Conservation (phyloP, 441 rosid species). For the Pelargonium fulgidum region DNA sequence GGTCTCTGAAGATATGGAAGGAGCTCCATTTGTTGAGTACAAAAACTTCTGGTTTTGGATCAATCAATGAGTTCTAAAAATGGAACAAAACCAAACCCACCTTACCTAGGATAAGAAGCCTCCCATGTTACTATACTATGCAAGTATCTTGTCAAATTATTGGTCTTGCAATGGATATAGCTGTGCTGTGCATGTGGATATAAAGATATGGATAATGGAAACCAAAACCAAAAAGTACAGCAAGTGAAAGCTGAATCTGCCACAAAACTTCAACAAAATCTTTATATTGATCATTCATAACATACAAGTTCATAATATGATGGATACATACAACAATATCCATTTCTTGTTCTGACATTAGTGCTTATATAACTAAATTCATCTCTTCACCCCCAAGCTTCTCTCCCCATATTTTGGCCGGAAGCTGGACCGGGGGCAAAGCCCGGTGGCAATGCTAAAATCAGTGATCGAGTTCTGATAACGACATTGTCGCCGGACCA, state of each 20-base stretch:
- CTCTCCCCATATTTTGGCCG: background rate
- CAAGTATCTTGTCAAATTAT: background rate
- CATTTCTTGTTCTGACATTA: too few relatives aligned
- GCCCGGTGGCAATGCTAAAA: too few relatives aligned
- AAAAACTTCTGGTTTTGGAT: background rate
- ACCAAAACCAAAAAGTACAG: background rate
- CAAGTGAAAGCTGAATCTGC: too few relatives aligned
- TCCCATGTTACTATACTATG: background rate
- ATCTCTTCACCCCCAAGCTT: background rate
- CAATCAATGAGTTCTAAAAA: background rate
- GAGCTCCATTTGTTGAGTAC: background rate
- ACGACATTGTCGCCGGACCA: too few relatives aligned
- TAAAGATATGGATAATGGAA: too few relatives aligned
- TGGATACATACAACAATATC: too few relatives aligned
- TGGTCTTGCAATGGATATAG: background rate
- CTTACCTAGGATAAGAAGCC: background rate
- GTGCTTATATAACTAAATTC: too few relatives aligned
- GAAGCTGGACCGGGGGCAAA: background rate
- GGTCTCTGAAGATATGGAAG: too few relatives aligned
- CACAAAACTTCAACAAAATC: background rate
- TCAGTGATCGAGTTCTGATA: too few relatives aligned
- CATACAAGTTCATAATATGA: background rate
- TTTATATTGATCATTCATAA: background rate
- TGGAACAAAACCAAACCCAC: background rate
- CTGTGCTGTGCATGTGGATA: background rate